phyloP scores from a whole-genome alignment of 805 yeast species.

The Barnettozyma siamensis region DNA sequence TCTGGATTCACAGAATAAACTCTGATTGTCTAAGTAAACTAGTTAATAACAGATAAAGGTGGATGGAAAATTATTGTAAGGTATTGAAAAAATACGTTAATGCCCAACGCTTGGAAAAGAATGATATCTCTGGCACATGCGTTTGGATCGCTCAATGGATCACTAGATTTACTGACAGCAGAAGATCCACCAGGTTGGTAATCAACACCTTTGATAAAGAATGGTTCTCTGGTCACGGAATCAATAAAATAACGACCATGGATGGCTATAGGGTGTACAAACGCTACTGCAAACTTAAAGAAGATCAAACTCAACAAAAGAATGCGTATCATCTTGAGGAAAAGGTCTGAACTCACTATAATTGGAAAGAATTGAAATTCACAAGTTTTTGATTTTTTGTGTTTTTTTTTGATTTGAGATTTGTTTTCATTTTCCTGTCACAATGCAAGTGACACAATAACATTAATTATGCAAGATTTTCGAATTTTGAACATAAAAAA shows the following conservation, averaged over 20 bases:
- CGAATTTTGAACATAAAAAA: too few species aligned
- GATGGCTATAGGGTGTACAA: conserved; percentile 61
- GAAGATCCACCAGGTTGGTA: conserved; percentile 97
- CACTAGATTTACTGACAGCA: conserved; percentile 48
- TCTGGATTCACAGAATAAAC: conserved; percentile 83
- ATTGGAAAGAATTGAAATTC: too few species aligned
- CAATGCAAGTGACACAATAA: neutral
- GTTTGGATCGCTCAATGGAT: conserved; percentile 71
- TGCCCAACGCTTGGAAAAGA: conserved; percentile 76
- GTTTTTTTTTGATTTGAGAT: too few species aligned
- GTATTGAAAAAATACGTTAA: conserved; percentile 39
- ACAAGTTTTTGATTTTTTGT: too few species aligned
- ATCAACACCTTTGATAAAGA: conserved; percentile 82
- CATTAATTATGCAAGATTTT: neutral
- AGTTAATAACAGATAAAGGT: conserved; percentile 35
- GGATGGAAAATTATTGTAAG: too few species aligned
- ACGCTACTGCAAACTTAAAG: conserved; percentile 15
- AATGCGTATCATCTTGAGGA: too few species aligned
- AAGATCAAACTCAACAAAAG: neutral
- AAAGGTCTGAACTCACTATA: too few species aligned
- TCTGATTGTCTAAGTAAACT: conserved; percentile 50
- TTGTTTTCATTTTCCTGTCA: too few species aligned
- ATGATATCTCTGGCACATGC: conserved; percentile 77
- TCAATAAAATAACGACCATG: conserved; percentile 72
- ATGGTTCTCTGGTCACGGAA: conserved; percentile 67